Evolutionary conservation across 306 rosid species (phyloP).

Genomic region (Alnus rubra): DNA sequence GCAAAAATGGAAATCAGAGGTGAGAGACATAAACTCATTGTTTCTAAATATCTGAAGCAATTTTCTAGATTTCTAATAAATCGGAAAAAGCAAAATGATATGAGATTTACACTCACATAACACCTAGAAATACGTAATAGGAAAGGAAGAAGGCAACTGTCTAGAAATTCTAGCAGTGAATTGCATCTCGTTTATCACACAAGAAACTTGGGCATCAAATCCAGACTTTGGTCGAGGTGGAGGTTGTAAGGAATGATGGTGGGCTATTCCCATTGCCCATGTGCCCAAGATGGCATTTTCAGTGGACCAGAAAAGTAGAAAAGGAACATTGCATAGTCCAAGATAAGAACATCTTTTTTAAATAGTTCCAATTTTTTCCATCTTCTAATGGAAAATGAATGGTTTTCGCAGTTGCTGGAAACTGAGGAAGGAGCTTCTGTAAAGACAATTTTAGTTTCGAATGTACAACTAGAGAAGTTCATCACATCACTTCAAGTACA

Average conservation of each 20-base stretch:
- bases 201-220: background rate
- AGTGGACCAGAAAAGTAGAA: background rate
- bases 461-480: background rate
- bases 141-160: background rate
- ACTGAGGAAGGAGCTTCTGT: background rate
- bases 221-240: background rate
- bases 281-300: background rate
- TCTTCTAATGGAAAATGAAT: background rate
- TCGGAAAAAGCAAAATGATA: too few species aligned
- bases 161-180: background rate
- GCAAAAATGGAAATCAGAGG: background rate
- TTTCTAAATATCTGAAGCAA: background rate
- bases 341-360: background rate
- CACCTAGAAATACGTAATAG: background rate
- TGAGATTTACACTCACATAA: background rate
- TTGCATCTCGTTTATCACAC: background rate
- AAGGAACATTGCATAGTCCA: background rate
- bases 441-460: background rate
- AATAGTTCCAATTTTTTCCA: background rate
- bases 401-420: background rate
- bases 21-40: too few species aligned
- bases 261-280: background rate
- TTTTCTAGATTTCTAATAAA: background rate
- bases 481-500: background rate
- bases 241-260: background rate